phyloP scores from a whole-genome alignment of 169 alveolate genomes.

The Perkinsus olseni region DNA sequence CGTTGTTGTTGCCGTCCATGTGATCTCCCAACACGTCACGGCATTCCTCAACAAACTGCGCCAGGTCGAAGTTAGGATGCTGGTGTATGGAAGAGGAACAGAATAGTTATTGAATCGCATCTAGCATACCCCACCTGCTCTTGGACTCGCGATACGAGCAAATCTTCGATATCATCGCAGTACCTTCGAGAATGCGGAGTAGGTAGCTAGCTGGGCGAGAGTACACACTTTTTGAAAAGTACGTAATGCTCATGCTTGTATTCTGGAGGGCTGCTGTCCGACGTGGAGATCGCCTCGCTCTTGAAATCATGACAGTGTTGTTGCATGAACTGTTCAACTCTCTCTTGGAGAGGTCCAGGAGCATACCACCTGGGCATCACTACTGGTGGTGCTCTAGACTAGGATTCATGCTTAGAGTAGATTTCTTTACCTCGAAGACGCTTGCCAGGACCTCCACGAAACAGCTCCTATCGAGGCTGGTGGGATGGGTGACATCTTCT shows the following conservation, averaged over 20 bases:
- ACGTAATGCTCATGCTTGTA: background rate
- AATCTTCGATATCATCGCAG: background rate
- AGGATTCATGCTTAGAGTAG: background rate
- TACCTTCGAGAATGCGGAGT: background rate
- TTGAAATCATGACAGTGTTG: background rate
- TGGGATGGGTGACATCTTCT: background rate
- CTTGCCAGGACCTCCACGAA: background rate
- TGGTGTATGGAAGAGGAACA: background rate
- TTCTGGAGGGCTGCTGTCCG: background rate
- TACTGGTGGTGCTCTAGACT: too few relatives aligned
- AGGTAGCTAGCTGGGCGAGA: background rate
- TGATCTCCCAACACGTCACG: background rate
- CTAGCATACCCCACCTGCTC: background rate
- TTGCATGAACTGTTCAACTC: background rate
- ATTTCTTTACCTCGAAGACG: background rate
- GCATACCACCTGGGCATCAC: background rate
- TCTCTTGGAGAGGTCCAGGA: background rate
- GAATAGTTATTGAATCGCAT: background rate
- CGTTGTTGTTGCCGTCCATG: background rate
- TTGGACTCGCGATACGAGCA: background rate
- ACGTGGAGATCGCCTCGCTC: background rate
- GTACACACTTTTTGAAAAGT: background rate
- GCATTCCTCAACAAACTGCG: background rate
- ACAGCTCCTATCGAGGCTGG: background rate
- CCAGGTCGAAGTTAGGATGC: background rate